These are phyloP conservation scores for Helicocarpus griseus DNA, from an alignment of 2,329 filamentous ascomycete genomes.

Conservation along the genomic window DNA sequence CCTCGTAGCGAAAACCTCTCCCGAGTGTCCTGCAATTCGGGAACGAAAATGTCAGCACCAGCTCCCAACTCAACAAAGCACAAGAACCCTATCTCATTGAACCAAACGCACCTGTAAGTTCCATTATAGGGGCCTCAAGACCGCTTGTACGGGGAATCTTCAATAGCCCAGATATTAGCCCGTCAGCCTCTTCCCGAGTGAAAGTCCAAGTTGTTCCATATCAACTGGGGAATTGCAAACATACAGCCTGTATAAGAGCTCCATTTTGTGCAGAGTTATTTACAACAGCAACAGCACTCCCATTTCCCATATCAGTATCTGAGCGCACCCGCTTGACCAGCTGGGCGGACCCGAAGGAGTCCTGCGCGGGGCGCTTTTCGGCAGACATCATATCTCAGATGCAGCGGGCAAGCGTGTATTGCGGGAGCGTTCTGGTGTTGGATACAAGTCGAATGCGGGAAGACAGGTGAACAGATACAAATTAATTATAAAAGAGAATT, in stretches of 20 bases:
- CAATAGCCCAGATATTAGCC: too few species aligned
- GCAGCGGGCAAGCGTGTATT: background rate
- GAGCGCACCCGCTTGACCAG: conserved; percentile 85
- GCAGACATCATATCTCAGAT: conserved; percentile 56
- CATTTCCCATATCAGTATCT: conserved; percentile 42
- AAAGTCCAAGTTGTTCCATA: too few species aligned
- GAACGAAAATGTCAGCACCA: background rate
- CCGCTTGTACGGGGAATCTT: conserved; percentile 73
- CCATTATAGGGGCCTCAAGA: conserved; percentile 86
- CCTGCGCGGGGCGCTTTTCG: conserved; percentile 85
- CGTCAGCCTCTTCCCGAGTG: too few species aligned
- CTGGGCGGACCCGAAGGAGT: conserved; percentile 64
- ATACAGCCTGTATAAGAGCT: conserved; percentile 57
- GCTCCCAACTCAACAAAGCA: too few species aligned
- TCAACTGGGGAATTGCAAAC: conserved; percentile 16
- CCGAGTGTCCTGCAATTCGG: conserved; percentile 48
- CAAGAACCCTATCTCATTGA: too few species aligned
- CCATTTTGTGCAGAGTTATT: conserved; percentile 50
- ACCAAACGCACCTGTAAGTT: conserved; percentile 59
- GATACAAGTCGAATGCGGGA: background rate
- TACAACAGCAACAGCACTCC: conserved; percentile 47
- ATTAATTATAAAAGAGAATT: too few species aligned
- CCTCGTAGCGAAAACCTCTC: conserved; percentile 81
- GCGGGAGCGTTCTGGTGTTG: background rate
- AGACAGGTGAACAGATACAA: background rate